phyloP scores from a whole-genome alignment of 257 asterid species.

The Catharanthus roseus region DNA sequence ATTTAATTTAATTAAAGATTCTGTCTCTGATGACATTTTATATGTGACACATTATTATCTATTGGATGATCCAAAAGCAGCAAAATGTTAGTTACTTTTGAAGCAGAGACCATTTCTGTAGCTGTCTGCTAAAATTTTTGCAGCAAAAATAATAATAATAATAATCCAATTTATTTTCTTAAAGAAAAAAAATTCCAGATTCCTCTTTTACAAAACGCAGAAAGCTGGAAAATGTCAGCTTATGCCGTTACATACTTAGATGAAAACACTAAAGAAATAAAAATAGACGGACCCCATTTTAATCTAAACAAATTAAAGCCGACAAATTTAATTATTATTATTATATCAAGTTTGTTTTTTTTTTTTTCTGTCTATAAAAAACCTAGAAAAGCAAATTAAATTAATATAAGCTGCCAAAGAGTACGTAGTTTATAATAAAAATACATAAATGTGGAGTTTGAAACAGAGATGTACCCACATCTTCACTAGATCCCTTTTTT shows the following conservation, averaged over 20 bases:
- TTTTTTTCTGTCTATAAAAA: not conserved
- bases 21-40: no score
- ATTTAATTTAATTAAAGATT: no score
- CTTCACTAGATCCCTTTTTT: slow-evolving; percentile 3
- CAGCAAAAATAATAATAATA: not conserved
- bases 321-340: no score
- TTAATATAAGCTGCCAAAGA: not conserved
- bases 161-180: no score
- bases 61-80: not conserved
- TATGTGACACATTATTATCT: no score
- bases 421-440: slow-evolving; percentile 2
- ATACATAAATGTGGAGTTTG: not conserved
- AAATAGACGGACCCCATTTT: no score
- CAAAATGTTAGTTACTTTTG: not conserved
- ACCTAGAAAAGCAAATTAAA: not conserved
- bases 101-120: not conserved
- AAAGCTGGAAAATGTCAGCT: slow-evolving; percentile 9
- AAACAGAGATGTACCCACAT: slow-evolving; percentile 12
- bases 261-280: not conserved
- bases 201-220: not conserved
- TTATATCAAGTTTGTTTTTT: no score
- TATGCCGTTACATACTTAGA: not conserved
- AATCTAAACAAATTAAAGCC: no score
- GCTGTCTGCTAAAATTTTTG: not conserved
- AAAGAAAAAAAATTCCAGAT: not conserved